Evolutionary conservation across 495 filamentous ascomycete genomes (phyloP), one percentile per base, ranked within the genome.

Genomic region (Hyaloscypha finlandica): DNA sequence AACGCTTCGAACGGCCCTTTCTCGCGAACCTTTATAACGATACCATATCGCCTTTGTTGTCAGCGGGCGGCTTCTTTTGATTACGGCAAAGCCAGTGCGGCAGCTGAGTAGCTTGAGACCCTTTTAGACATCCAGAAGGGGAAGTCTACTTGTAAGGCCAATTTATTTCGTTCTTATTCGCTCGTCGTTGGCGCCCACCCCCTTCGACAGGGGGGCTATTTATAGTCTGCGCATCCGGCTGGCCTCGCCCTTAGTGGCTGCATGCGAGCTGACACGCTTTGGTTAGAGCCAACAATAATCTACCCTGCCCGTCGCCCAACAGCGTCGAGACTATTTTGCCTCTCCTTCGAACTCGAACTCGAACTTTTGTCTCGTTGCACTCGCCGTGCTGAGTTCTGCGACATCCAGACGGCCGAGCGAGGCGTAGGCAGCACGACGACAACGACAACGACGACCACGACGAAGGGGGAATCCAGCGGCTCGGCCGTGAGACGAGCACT

Each of bases 251-350:
- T 48, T 16, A 61, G 57, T 65, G 69, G 62, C 61, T 57, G 31
- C 60, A 68, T 65, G 61, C 55, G 57, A 67, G 67, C 70, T 70
- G 67, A 72, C 70, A 69, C 67, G 65, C 66, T 65, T 69, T 66
- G 60, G 67, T 64, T 63, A 64, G 62, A 63, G 30, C 66, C 70
- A 62, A 69, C 63, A 63, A 56, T 64, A 62, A 70, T 62, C 56
- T 22, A 55, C 62, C 67, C 60, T 64, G 60, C 20, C 61, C 14
- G 54, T 68, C 67, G 62, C 67, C 67, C 67, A 68, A 68, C 61
- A 61, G 53, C 54, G 45, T 57, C 53, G 56, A 60, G 55, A 57
- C 67, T n/a, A 64, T 63, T 59, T 45, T 33, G 35, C 66, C 53
- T 56, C 63, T 61, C 55, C 57, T 42, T 65, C 52, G 25, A 25